phyloP scores from a whole-genome alignment of 257 asterid species.

The Solanum sitiens region DNA sequence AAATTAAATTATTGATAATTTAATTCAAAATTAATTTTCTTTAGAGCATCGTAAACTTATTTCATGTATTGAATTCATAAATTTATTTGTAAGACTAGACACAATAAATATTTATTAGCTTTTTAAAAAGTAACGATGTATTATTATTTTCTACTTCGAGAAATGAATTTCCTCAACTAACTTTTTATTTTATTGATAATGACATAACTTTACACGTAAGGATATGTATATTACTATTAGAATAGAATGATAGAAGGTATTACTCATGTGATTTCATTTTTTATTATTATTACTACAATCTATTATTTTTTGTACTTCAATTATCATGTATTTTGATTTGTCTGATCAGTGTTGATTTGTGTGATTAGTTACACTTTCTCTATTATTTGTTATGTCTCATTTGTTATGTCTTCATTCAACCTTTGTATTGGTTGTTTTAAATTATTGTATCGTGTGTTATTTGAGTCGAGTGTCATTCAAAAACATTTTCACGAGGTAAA shows the following conservation, averaged over 20 bases:
- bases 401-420: neutral
- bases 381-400: neutral
- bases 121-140: neutral
- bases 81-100: neutral
- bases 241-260: neutral
- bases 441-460: neutral
- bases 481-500: neutral
- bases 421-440: neutral
- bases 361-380: neutral
- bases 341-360: no score
- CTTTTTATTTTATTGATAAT: no score
- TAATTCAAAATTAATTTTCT: neutral
- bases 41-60: neutral
- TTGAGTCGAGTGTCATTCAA: fast-evolving
- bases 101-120: no score
- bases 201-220: neutral
- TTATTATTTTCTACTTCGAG: neutral
- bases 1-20: no score
- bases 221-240: neutral
- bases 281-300: no score
- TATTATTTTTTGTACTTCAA: no score
- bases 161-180: neutral
- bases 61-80: no score
- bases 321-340: neutral
- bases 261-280: no score